Base-by-base conservation (phyloP, 2,329 filamentous ascomycete species). In the Ophiocordyceps camponoti-floridani region DNA sequence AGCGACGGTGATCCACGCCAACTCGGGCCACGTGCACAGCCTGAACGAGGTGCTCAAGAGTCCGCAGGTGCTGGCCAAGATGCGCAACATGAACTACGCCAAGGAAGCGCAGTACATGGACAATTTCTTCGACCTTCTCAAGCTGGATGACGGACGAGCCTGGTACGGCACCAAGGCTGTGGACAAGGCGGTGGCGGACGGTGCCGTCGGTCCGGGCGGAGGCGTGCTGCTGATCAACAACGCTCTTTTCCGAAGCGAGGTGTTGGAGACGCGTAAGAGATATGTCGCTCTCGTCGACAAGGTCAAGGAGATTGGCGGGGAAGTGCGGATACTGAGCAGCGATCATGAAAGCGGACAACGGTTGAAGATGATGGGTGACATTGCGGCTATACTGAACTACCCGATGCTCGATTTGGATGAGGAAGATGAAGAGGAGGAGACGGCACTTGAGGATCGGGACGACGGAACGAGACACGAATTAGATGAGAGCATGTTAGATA, bases 331-430 rank as follows among this genome's bases (percentile, higher is more conserved):
- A n/a, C 64, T 96, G 27, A 96, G 89, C 60, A 88, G 84, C 54
- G 82, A 93, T 56, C 89, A 96, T 60, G 89, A 95, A 66, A 95
- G 88, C 59, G 91, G 91, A 1, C 82, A 82, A 64, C 70, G 87
- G 47, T 63, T 98, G 13, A 84, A 88, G 51, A 82, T 79, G 12
- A 60, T 96, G 48, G 88, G 91, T 1, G 84, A 87, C 16, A 82
- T 98, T 49, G 91, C 89, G 14, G 87, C 87, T 1, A 82, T 95
- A 27, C 65, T 95, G 50, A 95, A 89, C 12, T 98, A 88, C 58
- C 88, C 91, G 0, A 72, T 96, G 35, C 65, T 75, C 16, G 87
- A 93, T 51, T 67, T 93, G 41, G 84, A 94, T 49, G 80, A 88
- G 31, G 78, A 82, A 2, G 77, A 67, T 3, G 66, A 66, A 8